Percentiles rank a stretch among this genome's conserved stretches.
These are phyloP conservation scores for Tulasnella calospora DNA, from an alignment of 768 basidiomycete genomes.

Conservation along the genomic window DNA sequence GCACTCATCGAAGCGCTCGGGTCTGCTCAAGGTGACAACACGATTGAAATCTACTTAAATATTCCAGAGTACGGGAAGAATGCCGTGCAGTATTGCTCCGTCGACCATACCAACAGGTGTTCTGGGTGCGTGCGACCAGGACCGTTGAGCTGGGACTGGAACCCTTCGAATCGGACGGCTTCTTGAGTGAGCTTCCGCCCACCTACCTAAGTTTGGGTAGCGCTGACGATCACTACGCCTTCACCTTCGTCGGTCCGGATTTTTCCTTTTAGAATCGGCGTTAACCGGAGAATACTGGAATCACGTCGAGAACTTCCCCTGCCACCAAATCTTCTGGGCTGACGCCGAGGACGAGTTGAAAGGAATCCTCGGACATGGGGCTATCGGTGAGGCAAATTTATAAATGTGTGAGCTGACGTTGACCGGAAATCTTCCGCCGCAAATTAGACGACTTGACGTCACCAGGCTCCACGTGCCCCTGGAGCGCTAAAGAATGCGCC, in stretches of 20 bases:
- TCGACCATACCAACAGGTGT: not conserved
- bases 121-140: not conserved
- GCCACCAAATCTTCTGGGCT: not conserved
- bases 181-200: no score
- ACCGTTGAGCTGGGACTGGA: not conserved
- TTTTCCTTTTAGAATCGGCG: conserved; percentile 1
- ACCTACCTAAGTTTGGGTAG: no score
- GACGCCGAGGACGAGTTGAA: conserved; percentile 11
- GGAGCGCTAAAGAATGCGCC: conserved; percentile 3
- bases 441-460: conserved; percentile 10
- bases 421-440: not conserved
- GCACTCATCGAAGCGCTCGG: not conserved
- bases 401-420: not conserved
- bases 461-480: conserved; percentile 4
- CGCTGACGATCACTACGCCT: not conserved
- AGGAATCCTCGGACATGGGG: not conserved
- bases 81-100: not conserved
- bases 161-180: not conserved
- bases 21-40: not conserved
- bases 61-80: not conserved
- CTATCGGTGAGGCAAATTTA: not conserved
- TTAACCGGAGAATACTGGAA: conserved; percentile 19
- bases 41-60: not conserved
- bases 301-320: conserved; percentile 18
- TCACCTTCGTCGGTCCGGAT: not conserved